phyloP scores from a whole-genome alignment of 306 rosid species.

The Myrica gale region DNA sequence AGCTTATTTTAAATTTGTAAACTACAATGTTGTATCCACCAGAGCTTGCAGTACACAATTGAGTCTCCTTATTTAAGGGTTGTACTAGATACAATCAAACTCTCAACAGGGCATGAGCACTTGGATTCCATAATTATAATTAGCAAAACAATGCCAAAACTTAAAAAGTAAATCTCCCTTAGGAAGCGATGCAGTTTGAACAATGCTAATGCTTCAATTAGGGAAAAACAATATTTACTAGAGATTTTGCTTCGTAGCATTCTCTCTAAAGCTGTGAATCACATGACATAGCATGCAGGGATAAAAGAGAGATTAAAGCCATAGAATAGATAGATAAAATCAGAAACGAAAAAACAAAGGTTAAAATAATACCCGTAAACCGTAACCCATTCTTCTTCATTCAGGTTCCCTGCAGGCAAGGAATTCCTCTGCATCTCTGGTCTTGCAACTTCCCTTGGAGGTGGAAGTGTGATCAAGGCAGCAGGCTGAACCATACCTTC shows the following conservation, averaged over 20 bases:
- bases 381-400: conserved; percentile 96
- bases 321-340: neutral
- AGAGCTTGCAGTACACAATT: neutral
- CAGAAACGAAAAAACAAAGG: conserved; percentile 11
- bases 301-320: neutral
- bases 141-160: neutral
- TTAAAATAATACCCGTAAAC: conserved; percentile 74
- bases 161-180: neutral
- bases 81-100: neutral
- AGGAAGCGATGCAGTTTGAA: too few species aligned
- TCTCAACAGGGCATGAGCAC: neutral
- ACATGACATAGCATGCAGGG: neutral
- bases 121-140: neutral
- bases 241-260: too few species aligned
- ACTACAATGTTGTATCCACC: neutral
- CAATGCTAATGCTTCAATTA: too few species aligned
- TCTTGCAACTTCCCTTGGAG: conserved; percentile 87
- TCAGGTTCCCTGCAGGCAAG: conserved; percentile 62
- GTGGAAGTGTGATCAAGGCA: conserved; percentile 84
- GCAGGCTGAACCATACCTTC: conserved; percentile 94
- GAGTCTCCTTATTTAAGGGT: neutral
- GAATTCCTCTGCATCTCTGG: conserved; percentile 77
- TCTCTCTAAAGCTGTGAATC: neutral
- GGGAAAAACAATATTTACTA: too few species aligned
- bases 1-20: too few species aligned